Conservation (phyloP, 192 early-diverging fungal genomes). For the Ramicandelaber brevisporus region DNA sequence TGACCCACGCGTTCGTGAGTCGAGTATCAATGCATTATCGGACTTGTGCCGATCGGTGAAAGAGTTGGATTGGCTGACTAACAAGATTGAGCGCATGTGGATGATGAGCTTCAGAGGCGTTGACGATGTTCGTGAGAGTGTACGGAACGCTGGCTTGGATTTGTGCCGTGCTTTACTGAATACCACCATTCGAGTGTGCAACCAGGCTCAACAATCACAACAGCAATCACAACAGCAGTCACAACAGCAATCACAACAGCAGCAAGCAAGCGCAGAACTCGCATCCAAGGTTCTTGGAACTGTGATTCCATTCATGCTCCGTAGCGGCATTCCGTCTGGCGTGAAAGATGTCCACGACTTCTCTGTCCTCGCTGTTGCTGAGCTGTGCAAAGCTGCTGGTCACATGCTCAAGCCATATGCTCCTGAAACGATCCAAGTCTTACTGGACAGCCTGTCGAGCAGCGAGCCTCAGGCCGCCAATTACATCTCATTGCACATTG, state of each 20-base stretch:
- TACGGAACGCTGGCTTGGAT: slow-evolving; percentile 52
- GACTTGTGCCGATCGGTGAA: slow-evolving; percentile 5
- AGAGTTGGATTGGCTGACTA: slow-evolving; percentile 7
- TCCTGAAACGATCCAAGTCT: slow-evolving; percentile 36
- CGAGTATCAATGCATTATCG: slow-evolving; percentile 21
- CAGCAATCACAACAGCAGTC: no score
- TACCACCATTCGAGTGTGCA: slow-evolving; percentile 65
- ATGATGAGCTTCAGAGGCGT: slow-evolving; percentile 68
- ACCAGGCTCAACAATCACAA: no score
- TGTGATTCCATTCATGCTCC: slow-evolving; percentile 65
- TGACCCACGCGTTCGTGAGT: slow-evolving; percentile 69
- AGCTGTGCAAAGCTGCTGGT: slow-evolving; percentile 55
- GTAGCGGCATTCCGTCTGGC: slow-evolving; percentile 44
- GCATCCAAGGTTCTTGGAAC: slow-evolving; percentile 51
- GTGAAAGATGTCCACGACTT: slow-evolving; percentile 75
- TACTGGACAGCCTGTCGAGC: slow-evolving; percentile 61
- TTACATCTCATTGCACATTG: slow-evolving; percentile 77
- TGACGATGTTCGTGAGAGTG: slow-evolving; percentile 88
- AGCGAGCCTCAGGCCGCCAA: slow-evolving; percentile 45
- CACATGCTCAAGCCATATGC: slow-evolving; percentile 45
- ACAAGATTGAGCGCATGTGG: slow-evolving; percentile 63
- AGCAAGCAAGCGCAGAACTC: slow-evolving; percentile 10
- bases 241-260: no score
- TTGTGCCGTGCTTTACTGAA: slow-evolving; percentile 55
- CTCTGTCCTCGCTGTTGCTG: slow-evolving; percentile 51